phyloP scores from a whole-genome alignment of 192 early-diverging fungal genomes.

The Coemansia pectinata region DNA sequence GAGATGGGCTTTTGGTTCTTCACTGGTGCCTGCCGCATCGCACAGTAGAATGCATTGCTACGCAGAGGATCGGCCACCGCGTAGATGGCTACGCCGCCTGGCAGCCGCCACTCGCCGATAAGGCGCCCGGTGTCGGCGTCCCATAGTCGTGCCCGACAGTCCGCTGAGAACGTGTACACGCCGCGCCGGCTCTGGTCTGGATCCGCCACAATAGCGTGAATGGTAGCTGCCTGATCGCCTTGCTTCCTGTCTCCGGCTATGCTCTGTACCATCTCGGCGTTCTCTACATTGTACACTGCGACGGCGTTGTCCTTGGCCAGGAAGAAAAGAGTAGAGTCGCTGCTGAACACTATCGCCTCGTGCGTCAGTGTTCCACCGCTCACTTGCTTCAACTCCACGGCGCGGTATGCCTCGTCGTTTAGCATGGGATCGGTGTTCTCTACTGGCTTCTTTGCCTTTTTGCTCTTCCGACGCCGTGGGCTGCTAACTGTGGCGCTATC shows the following conservation, averaged over 20 bases:
- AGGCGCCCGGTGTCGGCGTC: slow-evolving; percentile 35
- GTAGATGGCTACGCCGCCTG: slow-evolving; percentile 5
- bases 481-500: not conserved
- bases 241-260: slow-evolving; percentile 19
- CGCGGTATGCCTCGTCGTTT: slow-evolving; percentile 27
- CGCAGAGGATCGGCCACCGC: slow-evolving; percentile 28
- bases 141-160: slow-evolving; percentile 31
- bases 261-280: slow-evolving; percentile 52
- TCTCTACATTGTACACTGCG: slow-evolving; percentile 50
- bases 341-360: slow-evolving; percentile 44
- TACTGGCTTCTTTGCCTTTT: not conserved
- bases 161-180: slow-evolving; percentile 46
- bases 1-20: not conserved
- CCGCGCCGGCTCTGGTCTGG: slow-evolving; percentile 5
- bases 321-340: slow-evolving; percentile 48
- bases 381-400: slow-evolving; percentile 33
- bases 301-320: slow-evolving; percentile 48
- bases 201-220: slow-evolving; percentile 37
- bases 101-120: slow-evolving; percentile 27
- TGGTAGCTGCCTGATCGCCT: slow-evolving; percentile 10
- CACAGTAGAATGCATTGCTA: slow-evolving; percentile 31
- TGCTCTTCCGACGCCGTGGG: not conserved
- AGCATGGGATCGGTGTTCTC: not conserved
- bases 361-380: slow-evolving; percentile 45
- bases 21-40: slow-evolving; percentile 2